Evolutionary conservation across 345 rosid species (phyloP).

Genomic region (Chamaenerion angustifolium): DNA sequence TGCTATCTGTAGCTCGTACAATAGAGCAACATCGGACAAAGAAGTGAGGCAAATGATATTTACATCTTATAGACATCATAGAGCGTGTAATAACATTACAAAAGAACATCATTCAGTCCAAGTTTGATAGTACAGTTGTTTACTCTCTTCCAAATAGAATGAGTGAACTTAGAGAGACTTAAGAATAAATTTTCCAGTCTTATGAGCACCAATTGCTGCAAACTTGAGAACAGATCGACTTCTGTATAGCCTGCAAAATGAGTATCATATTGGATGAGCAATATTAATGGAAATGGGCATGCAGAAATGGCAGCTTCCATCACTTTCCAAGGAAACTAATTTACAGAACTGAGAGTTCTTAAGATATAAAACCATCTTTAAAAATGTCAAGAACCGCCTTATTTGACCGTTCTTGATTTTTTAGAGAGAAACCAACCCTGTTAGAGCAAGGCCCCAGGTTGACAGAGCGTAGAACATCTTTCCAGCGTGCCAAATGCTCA

Average conservation of each 20-base stretch:
- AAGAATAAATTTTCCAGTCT: slow-evolving; percentile 54
- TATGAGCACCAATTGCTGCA: slow-evolving; percentile 60
- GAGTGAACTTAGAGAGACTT: slow-evolving; percentile 32
- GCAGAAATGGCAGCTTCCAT: background rate
- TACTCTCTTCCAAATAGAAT: too few species aligned
- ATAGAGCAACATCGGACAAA: too few species aligned
- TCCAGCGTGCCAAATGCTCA: slow-evolving; percentile 84
- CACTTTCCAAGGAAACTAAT: background rate
- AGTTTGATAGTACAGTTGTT: too few species aligned
- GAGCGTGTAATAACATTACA: too few species aligned
- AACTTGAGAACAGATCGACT: slow-evolving; percentile 46
- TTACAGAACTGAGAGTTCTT: background rate
- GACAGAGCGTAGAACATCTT: slow-evolving; percentile 61
- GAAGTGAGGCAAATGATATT: too few species aligned
- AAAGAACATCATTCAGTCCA: too few species aligned
- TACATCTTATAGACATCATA: too few species aligned
- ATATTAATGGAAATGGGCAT: background rate
- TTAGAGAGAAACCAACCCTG: slow-evolving; percentile 39
- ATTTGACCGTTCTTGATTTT: too few species aligned
- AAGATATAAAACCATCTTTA: too few species aligned
- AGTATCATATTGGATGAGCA: background rate
- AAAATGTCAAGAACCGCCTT: background rate
- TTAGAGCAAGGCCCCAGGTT: slow-evolving; percentile 80
- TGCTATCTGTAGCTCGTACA: too few species aligned
- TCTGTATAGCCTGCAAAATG: slow-evolving; percentile 42